Percentiles rank a stretch among this genome's conserved stretches.
Evolutionary conservation across 805 yeast species (phyloP).

Genomic region (Ogataea neopini): DNA sequence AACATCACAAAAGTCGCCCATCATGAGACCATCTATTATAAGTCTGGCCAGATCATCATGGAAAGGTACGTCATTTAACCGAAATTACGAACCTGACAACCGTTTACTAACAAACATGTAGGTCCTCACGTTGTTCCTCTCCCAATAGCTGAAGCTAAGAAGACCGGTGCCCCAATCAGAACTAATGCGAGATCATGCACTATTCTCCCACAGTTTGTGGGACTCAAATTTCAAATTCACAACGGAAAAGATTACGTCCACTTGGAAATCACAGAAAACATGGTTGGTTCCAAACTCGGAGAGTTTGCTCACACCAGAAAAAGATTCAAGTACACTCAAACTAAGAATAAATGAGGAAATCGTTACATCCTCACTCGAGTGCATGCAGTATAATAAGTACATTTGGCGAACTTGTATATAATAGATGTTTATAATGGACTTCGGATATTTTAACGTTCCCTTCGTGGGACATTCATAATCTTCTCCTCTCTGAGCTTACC

Average conservation of each 20-base stretch:
- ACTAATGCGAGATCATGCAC: conserved; percentile 97
- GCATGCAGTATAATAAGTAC: conserved; percentile 2
- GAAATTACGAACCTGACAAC: neutral
- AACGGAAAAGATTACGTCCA: conserved; percentile 94
- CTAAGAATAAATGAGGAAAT: conserved; percentile 53
- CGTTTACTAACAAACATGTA: conserved; percentile 15
- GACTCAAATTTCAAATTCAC: conserved; percentile 90
- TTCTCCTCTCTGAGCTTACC: conserved; percentile 78
- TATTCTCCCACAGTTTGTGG: conserved; percentile 93
- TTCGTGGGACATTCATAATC: conserved; percentile 31
- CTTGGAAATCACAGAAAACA: conserved; percentile 83
- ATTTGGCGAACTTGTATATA: conserved; percentile 14
- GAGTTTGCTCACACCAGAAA: conserved; percentile 95
- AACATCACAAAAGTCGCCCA: neutral
- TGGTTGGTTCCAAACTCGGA: conserved; percentile 95
- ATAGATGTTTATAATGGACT: conserved; percentile 5
- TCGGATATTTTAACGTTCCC: conserved; percentile 13
- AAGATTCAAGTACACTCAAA: conserved; percentile 77
- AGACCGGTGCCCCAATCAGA: conserved; percentile 81
- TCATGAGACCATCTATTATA: conserved; percentile 42
- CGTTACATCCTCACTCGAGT: neutral
- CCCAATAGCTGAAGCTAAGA: conserved; percentile 84
- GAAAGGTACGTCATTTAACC: conserved; percentile 46
- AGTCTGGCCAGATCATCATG: conserved; percentile 55
- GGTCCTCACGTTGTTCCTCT: conserved; percentile 94